A percentile compares a stretch with the other conserved stretches of the same genome.
phyloP scores from a whole-genome alignment of 2,329 filamentous ascomycete genomes.

The Sclerotinia nivalis region DNA sequence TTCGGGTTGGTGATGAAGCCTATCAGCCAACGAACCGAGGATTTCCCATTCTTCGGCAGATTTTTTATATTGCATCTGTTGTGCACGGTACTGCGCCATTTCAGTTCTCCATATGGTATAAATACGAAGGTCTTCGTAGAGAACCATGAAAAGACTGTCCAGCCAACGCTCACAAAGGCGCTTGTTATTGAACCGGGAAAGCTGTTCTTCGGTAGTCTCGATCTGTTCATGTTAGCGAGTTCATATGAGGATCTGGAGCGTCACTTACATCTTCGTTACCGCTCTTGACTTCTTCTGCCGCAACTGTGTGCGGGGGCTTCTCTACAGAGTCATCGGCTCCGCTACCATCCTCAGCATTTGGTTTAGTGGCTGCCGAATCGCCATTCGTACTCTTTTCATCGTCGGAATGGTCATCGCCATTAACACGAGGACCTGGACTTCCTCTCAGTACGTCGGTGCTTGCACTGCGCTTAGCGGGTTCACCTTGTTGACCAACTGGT shows the following conservation, averaged over 20 bases:
- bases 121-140: slow-evolving; percentile 95
- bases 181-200: slow-evolving; percentile 95
- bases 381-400: slow-evolving; percentile 40
- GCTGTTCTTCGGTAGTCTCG: slow-evolving; percentile 66
- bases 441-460: slow-evolving; percentile 78
- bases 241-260: slow-evolving; percentile 31
- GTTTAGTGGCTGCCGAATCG: slow-evolving; percentile 34
- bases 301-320: slow-evolving; percentile 67
- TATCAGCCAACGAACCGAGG: slow-evolving; percentile 85
- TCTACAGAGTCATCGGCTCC: slow-evolving; percentile 55
- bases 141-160: slow-evolving; percentile 98
- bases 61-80: slow-evolving; percentile 95
- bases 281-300: slow-evolving; percentile 74
- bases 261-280: slow-evolving; percentile 67
- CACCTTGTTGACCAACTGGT: slow-evolving; percentile 47
- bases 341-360: slow-evolving; percentile 35
- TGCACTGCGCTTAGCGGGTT: slow-evolving; percentile 62
- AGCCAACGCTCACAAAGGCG: slow-evolving; percentile 96
- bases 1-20: slow-evolving; percentile 88
- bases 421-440: slow-evolving; percentile 59
- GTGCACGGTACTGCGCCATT: slow-evolving; percentile 91
- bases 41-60: slow-evolving; percentile 98
- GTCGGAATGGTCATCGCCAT: slow-evolving; percentile 44
- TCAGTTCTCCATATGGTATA: slow-evolving; percentile 99
- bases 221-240: slow-evolving; percentile 47